A percentile compares a stretch with the other conserved stretches of the same genome.
Conservation (phyloP, 2,329 filamentous ascomycete genomes). For the Cryphonectria nitschkei region DNA sequence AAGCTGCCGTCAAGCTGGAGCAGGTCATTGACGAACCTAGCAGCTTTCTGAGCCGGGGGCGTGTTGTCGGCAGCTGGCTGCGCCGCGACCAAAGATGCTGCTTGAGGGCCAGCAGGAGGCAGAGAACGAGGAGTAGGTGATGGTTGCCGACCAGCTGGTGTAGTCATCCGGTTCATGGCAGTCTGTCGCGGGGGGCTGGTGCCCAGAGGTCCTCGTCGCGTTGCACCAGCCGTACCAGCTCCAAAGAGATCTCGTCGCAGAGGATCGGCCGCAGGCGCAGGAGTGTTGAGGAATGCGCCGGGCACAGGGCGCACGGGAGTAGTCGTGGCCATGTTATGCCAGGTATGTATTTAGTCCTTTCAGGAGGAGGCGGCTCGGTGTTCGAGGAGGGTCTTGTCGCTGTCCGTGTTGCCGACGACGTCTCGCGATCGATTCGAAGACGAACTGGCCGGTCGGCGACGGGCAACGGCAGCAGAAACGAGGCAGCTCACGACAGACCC, state of each 20-base stretch:
- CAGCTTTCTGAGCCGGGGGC: slow-evolving; percentile 77
- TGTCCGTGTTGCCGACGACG: background rate
- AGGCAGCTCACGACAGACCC: slow-evolving; percentile 10
- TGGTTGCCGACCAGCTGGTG: slow-evolving; percentile 36
- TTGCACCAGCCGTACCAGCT: slow-evolving; percentile 31
- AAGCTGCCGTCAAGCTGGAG: slow-evolving; percentile 78
- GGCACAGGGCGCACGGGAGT: slow-evolving; percentile 76
- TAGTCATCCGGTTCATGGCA: slow-evolving; percentile 18
- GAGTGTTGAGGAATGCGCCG: slow-evolving; percentile 77
- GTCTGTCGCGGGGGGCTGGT: slow-evolving; percentile 24
- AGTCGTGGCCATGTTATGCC: slow-evolving; percentile 55
- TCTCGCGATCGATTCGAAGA: slow-evolving; percentile 2
- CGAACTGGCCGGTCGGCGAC: background rate
- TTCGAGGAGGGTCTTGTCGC: background rate
- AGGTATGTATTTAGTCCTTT: background rate
- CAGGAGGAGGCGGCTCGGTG: background rate
- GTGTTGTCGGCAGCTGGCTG: slow-evolving; percentile 48
- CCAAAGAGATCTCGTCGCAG: slow-evolving; percentile 57
- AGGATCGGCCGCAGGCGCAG: slow-evolving; percentile 59
- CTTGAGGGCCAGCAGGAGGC: slow-evolving; percentile 40
- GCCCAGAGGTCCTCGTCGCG: slow-evolving; percentile 24
- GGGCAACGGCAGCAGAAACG: slow-evolving; percentile 13
- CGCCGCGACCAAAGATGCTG: slow-evolving; percentile 35
- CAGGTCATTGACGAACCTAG: slow-evolving; percentile 79
- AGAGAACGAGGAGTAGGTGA: slow-evolving; percentile 36